Percentiles rank a stretch among this genome's conserved stretches.
These are phyloP conservation scores for Chaetomium sp. DNA, from an alignment of 2,329 filamentous ascomycete species.

Conservation along the genomic window DNA sequence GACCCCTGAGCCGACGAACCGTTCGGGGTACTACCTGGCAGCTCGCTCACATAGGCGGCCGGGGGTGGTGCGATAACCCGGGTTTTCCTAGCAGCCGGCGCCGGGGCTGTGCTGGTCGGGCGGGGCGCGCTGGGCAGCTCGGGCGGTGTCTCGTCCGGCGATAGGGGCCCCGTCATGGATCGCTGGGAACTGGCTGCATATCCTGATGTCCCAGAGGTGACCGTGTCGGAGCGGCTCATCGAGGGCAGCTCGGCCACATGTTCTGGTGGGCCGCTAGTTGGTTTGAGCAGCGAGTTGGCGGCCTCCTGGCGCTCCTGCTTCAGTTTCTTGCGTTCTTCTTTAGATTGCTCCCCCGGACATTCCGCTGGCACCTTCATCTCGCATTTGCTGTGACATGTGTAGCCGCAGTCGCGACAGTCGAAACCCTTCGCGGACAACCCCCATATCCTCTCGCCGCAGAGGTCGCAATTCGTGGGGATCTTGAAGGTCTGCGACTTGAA, in stretches of 20 bases:
- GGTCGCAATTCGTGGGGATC: conserved; percentile 95
- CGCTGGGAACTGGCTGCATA: conserved; percentile 74
- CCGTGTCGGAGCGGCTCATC: conserved; percentile 75
- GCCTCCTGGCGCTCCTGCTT: conserved; percentile 79
- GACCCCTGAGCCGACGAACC: conserved; percentile 31
- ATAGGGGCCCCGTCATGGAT: conserved; percentile 59
- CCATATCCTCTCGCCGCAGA: conserved; percentile 96
- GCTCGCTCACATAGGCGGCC: conserved; percentile 65
- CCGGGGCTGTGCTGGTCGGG: conserved; percentile 29
- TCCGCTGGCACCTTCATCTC: conserved; percentile 98
- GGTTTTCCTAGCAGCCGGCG: conserved; percentile 46
- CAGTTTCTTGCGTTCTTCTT: conserved; percentile 92
- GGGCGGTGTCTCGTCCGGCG: conserved; percentile 46
- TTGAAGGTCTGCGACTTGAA: conserved; percentile 99
- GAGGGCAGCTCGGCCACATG: conserved; percentile 58
- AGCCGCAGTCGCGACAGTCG: conserved; percentile 92
- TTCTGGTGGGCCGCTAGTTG: conserved; percentile 40
- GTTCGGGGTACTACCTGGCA: conserved; percentile 48
- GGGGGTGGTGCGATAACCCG: conserved; percentile 86
- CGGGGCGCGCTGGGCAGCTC: conserved; percentile 33
- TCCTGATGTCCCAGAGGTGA: conserved; percentile 83
- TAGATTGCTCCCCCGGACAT: conserved; percentile 87
- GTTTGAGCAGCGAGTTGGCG: conserved; percentile 55
- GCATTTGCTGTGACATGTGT: conserved; percentile 97
- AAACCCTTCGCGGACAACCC: conserved; percentile 93